Conservation (phyloP, 2,329 filamentous ascomycete species). For the Nemania abortiva region DNA sequence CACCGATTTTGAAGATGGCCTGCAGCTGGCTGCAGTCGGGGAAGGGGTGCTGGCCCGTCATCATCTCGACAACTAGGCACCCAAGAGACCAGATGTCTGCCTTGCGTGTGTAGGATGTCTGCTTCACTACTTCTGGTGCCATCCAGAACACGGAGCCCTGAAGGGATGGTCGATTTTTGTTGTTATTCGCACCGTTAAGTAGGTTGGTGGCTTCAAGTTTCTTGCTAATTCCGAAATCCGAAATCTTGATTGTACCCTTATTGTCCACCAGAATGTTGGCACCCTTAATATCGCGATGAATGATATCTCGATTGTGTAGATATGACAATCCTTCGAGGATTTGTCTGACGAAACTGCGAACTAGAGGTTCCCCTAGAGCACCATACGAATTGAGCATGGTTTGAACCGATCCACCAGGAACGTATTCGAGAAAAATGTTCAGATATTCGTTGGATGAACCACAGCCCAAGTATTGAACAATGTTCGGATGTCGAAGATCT, state of each 20-base stretch:
- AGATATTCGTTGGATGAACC: slow-evolving; percentile 90
- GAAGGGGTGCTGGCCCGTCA: slow-evolving; percentile 95
- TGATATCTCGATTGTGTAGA: slow-evolving; percentile 93
- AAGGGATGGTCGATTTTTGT: slow-evolving; percentile 79
- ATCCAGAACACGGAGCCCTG: slow-evolving; percentile 99
- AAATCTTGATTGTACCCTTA: slow-evolving; percentile 99
- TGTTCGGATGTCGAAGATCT: slow-evolving; percentile 94
- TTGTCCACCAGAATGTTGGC: slow-evolving; percentile 99
- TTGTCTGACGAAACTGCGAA: slow-evolving; percentile 96
- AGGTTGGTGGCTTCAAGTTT: slow-evolving; percentile 94
- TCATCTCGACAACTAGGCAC: slow-evolving; percentile 98
- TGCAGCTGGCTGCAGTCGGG: slow-evolving; percentile 97
- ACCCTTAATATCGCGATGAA: slow-evolving; percentile 98
- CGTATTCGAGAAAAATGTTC: slow-evolving; percentile 99
- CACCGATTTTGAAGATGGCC: slow-evolving; percentile 98
- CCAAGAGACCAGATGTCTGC: slow-evolving; percentile 99
- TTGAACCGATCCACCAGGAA: slow-evolving; percentile 95
- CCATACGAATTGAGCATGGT: slow-evolving; percentile 99
- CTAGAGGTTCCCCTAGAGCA: slow-evolving; percentile 89
- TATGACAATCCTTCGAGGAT: slow-evolving; percentile 94
- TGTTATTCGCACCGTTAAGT: slow-evolving; percentile 75
- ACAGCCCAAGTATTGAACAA: slow-evolving; percentile 97
- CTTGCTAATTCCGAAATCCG: slow-evolving; percentile 98
- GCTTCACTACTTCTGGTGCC: slow-evolving; percentile 98
- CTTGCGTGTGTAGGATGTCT: slow-evolving; percentile 97